These are phyloP conservation scores for Penicillium sp. DNA, from an alignment of 2,329 filamentous ascomycete genomes.

Conservation along the genomic window DNA sequence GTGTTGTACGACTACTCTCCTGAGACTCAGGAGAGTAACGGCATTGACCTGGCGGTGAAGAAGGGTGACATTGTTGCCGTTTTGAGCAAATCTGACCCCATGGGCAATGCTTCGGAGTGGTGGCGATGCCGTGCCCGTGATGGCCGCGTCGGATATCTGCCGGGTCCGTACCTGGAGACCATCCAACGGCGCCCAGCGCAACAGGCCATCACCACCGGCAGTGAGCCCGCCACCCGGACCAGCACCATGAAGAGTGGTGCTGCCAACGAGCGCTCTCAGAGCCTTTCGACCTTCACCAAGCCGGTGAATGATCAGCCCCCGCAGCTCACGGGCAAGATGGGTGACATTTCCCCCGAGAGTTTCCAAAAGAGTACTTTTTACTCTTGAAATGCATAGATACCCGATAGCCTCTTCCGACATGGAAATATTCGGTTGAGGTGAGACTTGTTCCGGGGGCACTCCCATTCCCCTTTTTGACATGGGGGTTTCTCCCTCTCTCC, in stretches of 20 bases:
- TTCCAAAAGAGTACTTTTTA: slow-evolving; percentile 67
- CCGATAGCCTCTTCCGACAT: background rate
- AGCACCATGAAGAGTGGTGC: slow-evolving; percentile 47
- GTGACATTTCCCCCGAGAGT: slow-evolving; percentile 61
- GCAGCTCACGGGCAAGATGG: slow-evolving; percentile 52
- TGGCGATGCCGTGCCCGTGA: slow-evolving; percentile 91
- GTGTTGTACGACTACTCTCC: slow-evolving; percentile 91
- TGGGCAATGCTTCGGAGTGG: slow-evolving; percentile 91
- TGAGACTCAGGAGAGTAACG: slow-evolving; percentile 56
- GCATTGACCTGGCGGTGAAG: slow-evolving; percentile 83
- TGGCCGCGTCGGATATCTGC: slow-evolving; percentile 84
- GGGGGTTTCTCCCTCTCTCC: background rate
- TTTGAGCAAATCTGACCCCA: slow-evolving; percentile 82
- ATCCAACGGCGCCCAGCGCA: slow-evolving; percentile 53
- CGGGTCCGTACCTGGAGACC: slow-evolving; percentile 79
- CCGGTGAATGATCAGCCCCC: slow-evolving; percentile 39
- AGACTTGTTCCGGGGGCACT: no score
- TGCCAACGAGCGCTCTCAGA: slow-evolving; percentile 26
- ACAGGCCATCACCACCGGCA: slow-evolving; percentile 40
- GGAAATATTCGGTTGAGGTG: background rate
- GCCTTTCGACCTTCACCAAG: slow-evolving; percentile 25
- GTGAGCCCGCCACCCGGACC: slow-evolving; percentile 43
- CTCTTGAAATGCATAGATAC: slow-evolving; percentile 40
- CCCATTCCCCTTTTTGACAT: background rate
- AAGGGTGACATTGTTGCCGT: slow-evolving; percentile 96